phyloP scores from a whole-genome alignment of 176 grass and related monocot species.

The Carex kokanica region DNA sequence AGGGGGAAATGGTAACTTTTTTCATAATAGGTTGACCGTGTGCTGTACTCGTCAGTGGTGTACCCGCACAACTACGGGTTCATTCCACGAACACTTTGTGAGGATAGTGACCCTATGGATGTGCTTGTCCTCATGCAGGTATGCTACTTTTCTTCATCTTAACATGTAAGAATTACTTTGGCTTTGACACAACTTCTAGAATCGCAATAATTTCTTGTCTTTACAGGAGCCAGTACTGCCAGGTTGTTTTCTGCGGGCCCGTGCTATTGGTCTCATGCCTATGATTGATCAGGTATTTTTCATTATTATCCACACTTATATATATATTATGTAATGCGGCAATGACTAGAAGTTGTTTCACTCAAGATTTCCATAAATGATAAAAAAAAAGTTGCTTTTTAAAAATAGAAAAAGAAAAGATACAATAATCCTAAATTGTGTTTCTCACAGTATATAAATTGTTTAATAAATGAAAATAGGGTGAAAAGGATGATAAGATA shows the following conservation, averaged over 20 bases:
- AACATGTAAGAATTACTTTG: neutral
- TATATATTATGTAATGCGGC: slow-evolving; percentile 23
- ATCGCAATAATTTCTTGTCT: slow-evolving; percentile 7
- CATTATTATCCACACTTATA: slow-evolving; percentile 9
- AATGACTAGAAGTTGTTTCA: neutral
- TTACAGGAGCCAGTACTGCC: slow-evolving; percentile 80
- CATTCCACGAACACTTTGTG: slow-evolving; percentile 87
- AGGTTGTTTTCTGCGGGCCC: slow-evolving; percentile 87
- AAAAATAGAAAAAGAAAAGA: neutral
- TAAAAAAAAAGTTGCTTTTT: neutral
- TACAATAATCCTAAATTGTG: slow-evolving; percentile 21
- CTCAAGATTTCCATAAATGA: neutral
- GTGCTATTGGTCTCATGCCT: slow-evolving; percentile 97
- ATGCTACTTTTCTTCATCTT: slow-evolving; percentile 15
- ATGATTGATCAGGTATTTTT: slow-evolving; percentile 95
- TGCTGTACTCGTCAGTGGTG: slow-evolving; percentile 95
- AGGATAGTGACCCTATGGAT: slow-evolving; percentile 90
- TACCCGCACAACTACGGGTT: slow-evolving; percentile 99
- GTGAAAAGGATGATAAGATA: slow-evolving; percentile 99
- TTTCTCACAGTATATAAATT: neutral
- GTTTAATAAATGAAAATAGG: slow-evolving; percentile 37
- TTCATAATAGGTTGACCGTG: slow-evolving; percentile 83
- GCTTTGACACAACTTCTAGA: neutral
- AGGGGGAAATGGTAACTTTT: neutral
- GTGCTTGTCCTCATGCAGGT: slow-evolving; percentile 97